Base-by-base conservation (phyloP, 768 basidiomycete genomes). In the Calvatia gigantea region DNA sequence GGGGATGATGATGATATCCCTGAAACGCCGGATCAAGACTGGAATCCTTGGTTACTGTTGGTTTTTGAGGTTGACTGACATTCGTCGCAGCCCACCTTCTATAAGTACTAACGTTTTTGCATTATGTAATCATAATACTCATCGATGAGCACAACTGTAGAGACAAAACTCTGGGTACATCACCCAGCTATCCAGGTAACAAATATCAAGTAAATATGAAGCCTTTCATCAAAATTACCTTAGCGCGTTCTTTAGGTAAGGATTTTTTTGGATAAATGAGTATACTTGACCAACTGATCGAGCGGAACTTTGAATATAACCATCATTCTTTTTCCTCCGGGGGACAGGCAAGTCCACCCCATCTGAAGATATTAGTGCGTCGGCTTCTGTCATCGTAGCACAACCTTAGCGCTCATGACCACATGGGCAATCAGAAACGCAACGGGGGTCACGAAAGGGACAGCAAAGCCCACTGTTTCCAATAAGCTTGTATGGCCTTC, bases 301-400 rank as follows among this genome's bases (percentile, higher is more conserved):
- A 54, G 35, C 11, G 44, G 44, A 6, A 19, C 8, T 28, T 46
- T 28, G 37, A 39, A 54, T 37, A 46, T 46, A 15, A 32, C 44
- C 43, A 32, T 54, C 21, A 45, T 25, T 54, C 52, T 2, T 19
- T 37, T 31, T 54, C 43, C 12, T 53, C 51, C 14, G 51, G 51
- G 51, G 51, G 8, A 43, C 23, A 6, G 32, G 35, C 14, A 38
- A 37, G 5, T 37, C 25, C 15, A 7, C 28, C n/a, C n/a, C n/a
- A n/a, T n/a, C n/a, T n/a, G n/a, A n/a, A n/a, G n/a, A n/a, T n/a
- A n/a, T n/a, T n/a, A n/a, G n/a, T n/a, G n/a, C n/a, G n/a, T n/a
- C n/a, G n/a, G n/a, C n/a, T n/a, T n/a, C n/a, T n/a, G n/a, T n/a
- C n/a, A n/a, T n/a, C n/a, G n/a, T n/a, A n/a, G n/a, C n/a, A n/a